A percentile compares a stretch with the other conserved stretches of the same genome.
Conservation (phyloP, 306 rosid genomes). For the Senna siamea region DNA sequence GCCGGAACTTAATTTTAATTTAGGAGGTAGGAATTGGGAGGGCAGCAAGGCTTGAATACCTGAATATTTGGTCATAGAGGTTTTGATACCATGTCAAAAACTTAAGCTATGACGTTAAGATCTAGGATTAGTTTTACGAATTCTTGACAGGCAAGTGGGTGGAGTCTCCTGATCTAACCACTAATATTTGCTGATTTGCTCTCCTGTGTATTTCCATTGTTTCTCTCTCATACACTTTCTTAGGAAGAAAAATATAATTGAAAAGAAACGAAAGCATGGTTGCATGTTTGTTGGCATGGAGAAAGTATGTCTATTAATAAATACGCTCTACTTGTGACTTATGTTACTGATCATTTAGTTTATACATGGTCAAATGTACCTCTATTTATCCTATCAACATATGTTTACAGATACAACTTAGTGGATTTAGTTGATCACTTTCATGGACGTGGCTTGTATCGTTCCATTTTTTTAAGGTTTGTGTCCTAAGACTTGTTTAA, state of each 20-base stretch:
- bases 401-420: conserved; percentile 75
- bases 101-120: no score
- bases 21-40: background rate
- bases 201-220: conserved; percentile 4
- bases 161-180: conserved; percentile 21
- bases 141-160: conserved; percentile 2
- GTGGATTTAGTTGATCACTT: conserved; percentile 78
- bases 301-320: conserved; percentile 13
- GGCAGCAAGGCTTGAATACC: background rate
- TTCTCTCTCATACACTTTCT: background rate
- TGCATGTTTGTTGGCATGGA: conserved; percentile 21
- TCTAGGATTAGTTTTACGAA: background rate
- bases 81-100: no score
- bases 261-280: background rate
- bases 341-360: conserved; percentile 32
- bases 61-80: background rate
- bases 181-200: background rate
- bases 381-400: conserved; percentile 35
- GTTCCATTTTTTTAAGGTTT: conserved; percentile 85
- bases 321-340: conserved; percentile 19
- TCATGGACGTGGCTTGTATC: conserved; percentile 78
- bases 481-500: conserved; percentile 32
- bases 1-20: background rate
- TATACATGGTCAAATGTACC: conserved; percentile 37
- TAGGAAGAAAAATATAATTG: conserved; percentile 11